Evolutionary conservation across 768 basidiomycete species (phyloP), one percentile per base, ranked within the genome.

Genomic region (Crassisporium funariophilum): DNA sequence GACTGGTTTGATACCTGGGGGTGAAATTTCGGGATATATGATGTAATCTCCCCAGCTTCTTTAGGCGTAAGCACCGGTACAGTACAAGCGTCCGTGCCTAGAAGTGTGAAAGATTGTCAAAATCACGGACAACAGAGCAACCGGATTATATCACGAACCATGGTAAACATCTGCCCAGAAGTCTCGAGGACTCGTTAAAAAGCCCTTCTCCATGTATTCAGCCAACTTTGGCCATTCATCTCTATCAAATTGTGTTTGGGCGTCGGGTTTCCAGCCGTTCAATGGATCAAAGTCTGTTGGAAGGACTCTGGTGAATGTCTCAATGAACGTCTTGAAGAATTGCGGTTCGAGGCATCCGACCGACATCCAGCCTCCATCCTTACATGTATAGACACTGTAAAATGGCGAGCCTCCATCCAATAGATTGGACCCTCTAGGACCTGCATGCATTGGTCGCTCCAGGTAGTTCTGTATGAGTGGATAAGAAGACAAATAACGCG

Each of bases 341-440:
- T 78, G 77, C 4, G 86, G 83, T 59, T 91, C 88, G 10, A 89
- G 61, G 57, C 87, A 88, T 21, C 80, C 88, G 20, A 92, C 78
- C 2, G 84, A 81, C 77, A 93, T 87, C 77, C 80, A 89, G 29
- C 75, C 68, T 1, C 83, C 84, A 59, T 86, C 88, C 46, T 80
- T 72, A 60, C 88, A 91, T 0, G 75, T 73, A 56, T 93, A 91
- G 8, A 88, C 67, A 48, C 74, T 75, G 57, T 93, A 93, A 68
- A 83, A 91, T 0, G 90, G 90, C 4, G 87, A 77, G 3, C 86
- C 88, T 0, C 88, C 87, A 53, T 90, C 90, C 16, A 92, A 77
- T 1, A 75, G 34, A 54, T 87, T 86, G 4, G 65, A 63, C 16
- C 85, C 86, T 44, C 84, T 73, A 17, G 66, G 63, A 19, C 67